These are phyloP conservation scores for Kodamaea suecica DNA, from an alignment of 1,139 yeast species.

Conservation along the genomic window DNA sequence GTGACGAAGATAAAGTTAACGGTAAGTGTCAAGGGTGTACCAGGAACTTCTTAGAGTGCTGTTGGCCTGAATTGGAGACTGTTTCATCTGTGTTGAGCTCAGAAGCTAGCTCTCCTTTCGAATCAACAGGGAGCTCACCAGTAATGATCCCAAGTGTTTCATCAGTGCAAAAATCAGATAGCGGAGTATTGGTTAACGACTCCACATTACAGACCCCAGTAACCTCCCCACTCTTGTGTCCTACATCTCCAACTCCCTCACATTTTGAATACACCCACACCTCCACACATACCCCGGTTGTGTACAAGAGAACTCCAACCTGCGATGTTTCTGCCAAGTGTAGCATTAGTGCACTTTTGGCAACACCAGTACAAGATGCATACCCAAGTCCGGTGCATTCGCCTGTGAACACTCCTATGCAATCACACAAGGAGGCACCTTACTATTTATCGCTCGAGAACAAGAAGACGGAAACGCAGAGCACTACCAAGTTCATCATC, in stretches of 20 bases:
- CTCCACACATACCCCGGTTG: not conserved
- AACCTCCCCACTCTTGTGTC: slow-evolving; percentile 8
- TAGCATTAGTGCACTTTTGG: slow-evolving; percentile 16
- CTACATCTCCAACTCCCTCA: slow-evolving; percentile 7
- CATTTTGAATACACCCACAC: no score
- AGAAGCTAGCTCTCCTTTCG: slow-evolving; percentile 1
- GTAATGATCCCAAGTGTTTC: not conserved
- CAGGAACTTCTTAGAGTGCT: slow-evolving; percentile 46
- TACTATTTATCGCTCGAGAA: not conserved
- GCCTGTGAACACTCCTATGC: slow-evolving; percentile 12
- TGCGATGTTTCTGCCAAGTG: slow-evolving; percentile 13
- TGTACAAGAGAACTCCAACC: slow-evolving; percentile 9
- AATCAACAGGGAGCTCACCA: no score
- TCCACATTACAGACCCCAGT: slow-evolving; percentile 8
- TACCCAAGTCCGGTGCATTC: slow-evolving; percentile 21
- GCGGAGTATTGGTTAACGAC: no score
- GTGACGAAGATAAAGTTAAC: slow-evolving; percentile 57
- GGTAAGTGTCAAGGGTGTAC: slow-evolving; percentile 50
- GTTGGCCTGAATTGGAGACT: slow-evolving; percentile 19
- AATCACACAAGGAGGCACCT: not conserved
- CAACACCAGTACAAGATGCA: slow-evolving; percentile 12
- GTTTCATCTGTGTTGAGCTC: not conserved
- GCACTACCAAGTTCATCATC: slow-evolving; percentile 22
- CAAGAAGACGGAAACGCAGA: slow-evolving; percentile 4
- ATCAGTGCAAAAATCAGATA: not conserved